A percentile compares a stretch with the other conserved stretches of the same genome.
Conservation (phyloP, 2,329 filamentous ascomycete genomes). For the Tolypocladium ovalisporum region DNA sequence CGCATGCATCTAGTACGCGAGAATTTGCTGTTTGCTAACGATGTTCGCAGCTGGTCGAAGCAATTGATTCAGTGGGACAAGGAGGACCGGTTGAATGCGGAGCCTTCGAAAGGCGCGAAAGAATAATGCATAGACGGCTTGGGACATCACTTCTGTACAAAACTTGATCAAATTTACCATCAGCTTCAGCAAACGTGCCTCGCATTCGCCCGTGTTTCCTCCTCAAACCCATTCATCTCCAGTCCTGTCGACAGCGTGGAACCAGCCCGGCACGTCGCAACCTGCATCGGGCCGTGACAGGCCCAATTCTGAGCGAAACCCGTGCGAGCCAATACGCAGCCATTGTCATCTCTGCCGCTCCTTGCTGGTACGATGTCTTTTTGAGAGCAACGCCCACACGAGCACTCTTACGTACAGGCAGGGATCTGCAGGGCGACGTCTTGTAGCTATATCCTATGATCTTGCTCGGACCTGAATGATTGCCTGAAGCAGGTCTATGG, state of each 20-base stretch:
- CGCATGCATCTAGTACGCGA: neutral
- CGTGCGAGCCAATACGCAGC: too few species aligned
- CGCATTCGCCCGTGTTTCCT: neutral
- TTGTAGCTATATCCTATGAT: too few species aligned
- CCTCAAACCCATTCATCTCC: neutral
- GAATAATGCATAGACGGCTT: slow-evolving; percentile 11
- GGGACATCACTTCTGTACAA: slow-evolving; percentile 5
- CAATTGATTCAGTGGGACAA: slow-evolving; percentile 33
- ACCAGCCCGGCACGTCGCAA: neutral
- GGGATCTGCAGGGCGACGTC: neutral
- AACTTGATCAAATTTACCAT: neutral
- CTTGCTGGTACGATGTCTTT: neutral
- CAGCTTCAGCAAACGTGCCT: neutral
- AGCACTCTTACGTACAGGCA: neutral
- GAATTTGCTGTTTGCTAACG: neutral
- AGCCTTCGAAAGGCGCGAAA: slow-evolving; percentile 16
- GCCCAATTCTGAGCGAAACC: neutral
- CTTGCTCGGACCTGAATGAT: too few species aligned
- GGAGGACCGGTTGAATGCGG: slow-evolving; percentile 26
- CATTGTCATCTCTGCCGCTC: neutral
- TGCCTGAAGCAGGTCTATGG: too few species aligned
- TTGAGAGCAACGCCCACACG: neutral
- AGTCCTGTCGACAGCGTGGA: neutral
- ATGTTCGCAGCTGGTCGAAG: slow-evolving; percentile 29
- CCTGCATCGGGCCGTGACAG: neutral